phyloP scores from a whole-genome alignment of 768 basidiomycete species.

The Asterophora parasitica region DNA sequence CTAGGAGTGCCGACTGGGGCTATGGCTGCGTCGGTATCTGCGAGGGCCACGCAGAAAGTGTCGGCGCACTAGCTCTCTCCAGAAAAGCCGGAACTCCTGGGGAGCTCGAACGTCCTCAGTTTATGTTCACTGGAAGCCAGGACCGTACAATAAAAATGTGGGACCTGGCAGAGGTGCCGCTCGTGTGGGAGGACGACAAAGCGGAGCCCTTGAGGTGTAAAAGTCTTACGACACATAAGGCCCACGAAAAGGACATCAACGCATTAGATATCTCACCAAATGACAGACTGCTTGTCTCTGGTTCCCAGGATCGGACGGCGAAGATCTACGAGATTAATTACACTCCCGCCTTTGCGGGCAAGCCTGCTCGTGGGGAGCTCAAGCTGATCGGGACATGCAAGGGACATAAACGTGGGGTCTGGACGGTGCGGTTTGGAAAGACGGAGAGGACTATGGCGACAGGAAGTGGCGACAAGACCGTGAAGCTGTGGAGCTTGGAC shows the following conservation, averaged over 20 bases:
- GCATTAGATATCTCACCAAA: slow-evolving; percentile 90
- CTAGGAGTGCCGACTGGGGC: slow-evolving; percentile 31
- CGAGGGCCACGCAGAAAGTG: slow-evolving; percentile 91
- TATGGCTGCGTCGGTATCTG: slow-evolving; percentile 83
- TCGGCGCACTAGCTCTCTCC: slow-evolving; percentile 88
- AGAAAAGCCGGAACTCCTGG: slow-evolving; percentile 35
- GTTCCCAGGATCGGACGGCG: slow-evolving; percentile 92
- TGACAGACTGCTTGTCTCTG: slow-evolving; percentile 83
- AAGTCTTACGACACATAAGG: slow-evolving; percentile 81
- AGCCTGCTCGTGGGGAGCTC: slow-evolving; percentile 60
- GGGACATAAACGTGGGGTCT: slow-evolving; percentile 96
- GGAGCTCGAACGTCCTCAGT: slow-evolving; percentile 36
- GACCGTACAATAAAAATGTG: slow-evolving; percentile 99
- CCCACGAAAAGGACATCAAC: slow-evolving; percentile 99
- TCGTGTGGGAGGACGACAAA: slow-evolving; percentile 21
- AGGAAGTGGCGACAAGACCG: slow-evolving; percentile 92
- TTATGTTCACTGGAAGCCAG: slow-evolving; percentile 94
- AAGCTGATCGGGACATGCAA: slow-evolving; percentile 82
- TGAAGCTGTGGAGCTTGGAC: slow-evolving; percentile 91
- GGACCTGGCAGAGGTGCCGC: slow-evolving; percentile 65
- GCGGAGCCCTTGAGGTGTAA: slow-evolving; percentile 47
- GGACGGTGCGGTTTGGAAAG: slow-evolving; percentile 86
- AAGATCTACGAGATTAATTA: slow-evolving; percentile 84
- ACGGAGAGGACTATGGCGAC: slow-evolving; percentile 84
- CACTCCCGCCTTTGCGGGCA: slow-evolving; percentile 30